A percentile compares a stretch with the other conserved stretches of the same genome.
Conservation (phyloP, 2,329 filamentous ascomycete genomes). For the Zymoseptoria pseudotritici region DNA sequence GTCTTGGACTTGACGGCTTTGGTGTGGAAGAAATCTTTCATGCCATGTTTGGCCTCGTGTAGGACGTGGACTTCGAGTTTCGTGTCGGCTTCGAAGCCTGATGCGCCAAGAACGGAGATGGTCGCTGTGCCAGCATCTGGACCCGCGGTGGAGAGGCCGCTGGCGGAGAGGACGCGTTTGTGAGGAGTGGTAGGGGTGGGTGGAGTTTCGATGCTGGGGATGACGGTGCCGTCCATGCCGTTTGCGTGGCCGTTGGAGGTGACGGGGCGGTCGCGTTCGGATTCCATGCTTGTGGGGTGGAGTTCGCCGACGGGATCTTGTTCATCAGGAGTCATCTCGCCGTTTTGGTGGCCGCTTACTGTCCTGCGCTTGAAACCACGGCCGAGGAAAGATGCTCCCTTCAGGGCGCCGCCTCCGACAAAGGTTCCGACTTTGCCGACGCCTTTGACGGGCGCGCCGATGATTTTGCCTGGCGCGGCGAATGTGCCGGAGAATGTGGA, state of each 20-base stretch:
- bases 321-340: conserved; percentile 26
- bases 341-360: conserved; percentile 43
- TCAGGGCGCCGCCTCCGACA: conserved; percentile 73
- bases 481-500: conserved; percentile 92
- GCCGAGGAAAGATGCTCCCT: conserved; percentile 83
- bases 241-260: conserved; percentile 18
- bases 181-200: conserved; percentile 33
- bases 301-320: conserved; percentile 18
- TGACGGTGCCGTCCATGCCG: conserved; percentile 16
- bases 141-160: conserved; percentile 22
- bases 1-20: conserved; percentile 72
- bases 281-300: conserved; percentile 25
- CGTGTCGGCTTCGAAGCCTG: conserved; percentile 56
- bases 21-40: conserved; percentile 81
- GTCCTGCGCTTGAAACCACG: conserved; percentile 73
- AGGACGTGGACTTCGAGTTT: conserved; percentile 30
- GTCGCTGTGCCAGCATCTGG: conserved; percentile 64
- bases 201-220: conserved; percentile 15
- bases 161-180: conserved; percentile 41
- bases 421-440: conserved; percentile 66
- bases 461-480: conserved; percentile 76
- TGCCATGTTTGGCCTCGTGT: conserved; percentile 48
- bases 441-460: conserved; percentile 92
- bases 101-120: conserved; percentile 72
- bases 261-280: conserved; percentile 13